A percentile compares a stretch with the other conserved stretches of the same genome.
Conservation (phyloP, 1,284 basidiomycete species). For the Trametes versicolor region DNA sequence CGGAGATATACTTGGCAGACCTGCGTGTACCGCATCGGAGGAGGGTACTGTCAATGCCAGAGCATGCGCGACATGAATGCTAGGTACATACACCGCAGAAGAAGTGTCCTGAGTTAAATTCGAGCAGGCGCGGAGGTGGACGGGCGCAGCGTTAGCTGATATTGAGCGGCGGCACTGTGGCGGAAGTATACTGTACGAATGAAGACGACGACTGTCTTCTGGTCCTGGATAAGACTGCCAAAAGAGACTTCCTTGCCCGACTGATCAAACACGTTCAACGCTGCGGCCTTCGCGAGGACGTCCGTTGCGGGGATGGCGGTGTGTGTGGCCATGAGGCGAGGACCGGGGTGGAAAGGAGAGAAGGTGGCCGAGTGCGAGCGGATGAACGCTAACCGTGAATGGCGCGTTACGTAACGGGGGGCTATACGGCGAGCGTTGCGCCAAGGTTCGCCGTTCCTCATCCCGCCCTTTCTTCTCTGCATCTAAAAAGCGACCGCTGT, state of each 20-base stretch:
- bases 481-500: slow-evolving; percentile 1
- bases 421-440: slow-evolving; percentile 10
- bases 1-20: slow-evolving; percentile 51
- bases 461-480: background rate
- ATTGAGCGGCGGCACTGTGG: background rate
- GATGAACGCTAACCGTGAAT: slow-evolving; percentile 1
- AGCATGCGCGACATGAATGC: background rate
- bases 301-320: slow-evolving; percentile 26
- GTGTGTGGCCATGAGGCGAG: slow-evolving; percentile 10
- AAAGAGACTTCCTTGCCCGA: slow-evolving; percentile 59
- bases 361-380: background rate
- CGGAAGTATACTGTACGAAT: slow-evolving; percentile 55
- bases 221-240: slow-evolving; percentile 56
- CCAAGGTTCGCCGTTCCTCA: background rate
- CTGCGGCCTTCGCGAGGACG: slow-evolving; percentile 48
- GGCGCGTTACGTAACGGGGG: slow-evolving; percentile 17
- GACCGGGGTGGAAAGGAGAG: background rate
- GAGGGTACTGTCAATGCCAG: slow-evolving; percentile 7
- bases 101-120: slow-evolving; percentile 60
- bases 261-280: slow-evolving; percentile 52
- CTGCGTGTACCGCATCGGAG: slow-evolving; percentile 36
- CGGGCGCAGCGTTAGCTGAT: background rate
- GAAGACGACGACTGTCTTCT: slow-evolving; percentile 70
- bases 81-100: slow-evolving; percentile 64
- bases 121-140: background rate